Percentiles rank a stretch among this genome's conserved stretches.
phyloP scores from a whole-genome alignment of 208 protist species.

The Leishmania braziliensis region DNA sequence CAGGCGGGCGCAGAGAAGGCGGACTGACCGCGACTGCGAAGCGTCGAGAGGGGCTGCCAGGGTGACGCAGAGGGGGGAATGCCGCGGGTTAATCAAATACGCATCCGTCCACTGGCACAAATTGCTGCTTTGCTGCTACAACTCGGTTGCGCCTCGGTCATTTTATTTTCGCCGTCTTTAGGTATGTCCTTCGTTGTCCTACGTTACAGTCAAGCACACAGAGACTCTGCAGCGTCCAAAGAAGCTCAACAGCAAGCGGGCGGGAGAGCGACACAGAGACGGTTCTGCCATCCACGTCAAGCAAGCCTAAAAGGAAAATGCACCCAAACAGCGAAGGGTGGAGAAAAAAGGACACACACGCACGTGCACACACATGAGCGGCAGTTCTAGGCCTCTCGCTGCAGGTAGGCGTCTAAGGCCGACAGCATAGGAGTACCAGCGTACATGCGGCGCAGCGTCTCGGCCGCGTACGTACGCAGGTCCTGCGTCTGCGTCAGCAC shows the following conservation, averaged over 20 bases:
- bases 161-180: neutral
- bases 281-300: neutral
- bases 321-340: neutral
- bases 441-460: conserved; percentile 80
- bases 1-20: neutral
- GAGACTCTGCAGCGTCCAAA: neutral
- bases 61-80: neutral
- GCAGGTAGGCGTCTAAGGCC: conserved; percentile 63
- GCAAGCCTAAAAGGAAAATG: neutral
- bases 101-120: neutral
- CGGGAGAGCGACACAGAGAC: conserved; percentile 3
- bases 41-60: neutral
- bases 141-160: neutral
- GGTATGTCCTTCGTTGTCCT: neutral
- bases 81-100: neutral
- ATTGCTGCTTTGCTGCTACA: neutral
- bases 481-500: conserved; percentile 46
- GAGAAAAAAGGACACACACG: neutral
- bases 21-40: neutral
- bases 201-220: neutral
- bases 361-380: neutral
- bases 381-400: conserved; percentile 31
- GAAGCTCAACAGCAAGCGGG: neutral
- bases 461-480: conserved; percentile 56
- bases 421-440: conserved; percentile 65